These are phyloP conservation scores for Ogataea polymorpha DNA, from an alignment of 805 yeast genomes.

Conservation along the genomic window DNA sequence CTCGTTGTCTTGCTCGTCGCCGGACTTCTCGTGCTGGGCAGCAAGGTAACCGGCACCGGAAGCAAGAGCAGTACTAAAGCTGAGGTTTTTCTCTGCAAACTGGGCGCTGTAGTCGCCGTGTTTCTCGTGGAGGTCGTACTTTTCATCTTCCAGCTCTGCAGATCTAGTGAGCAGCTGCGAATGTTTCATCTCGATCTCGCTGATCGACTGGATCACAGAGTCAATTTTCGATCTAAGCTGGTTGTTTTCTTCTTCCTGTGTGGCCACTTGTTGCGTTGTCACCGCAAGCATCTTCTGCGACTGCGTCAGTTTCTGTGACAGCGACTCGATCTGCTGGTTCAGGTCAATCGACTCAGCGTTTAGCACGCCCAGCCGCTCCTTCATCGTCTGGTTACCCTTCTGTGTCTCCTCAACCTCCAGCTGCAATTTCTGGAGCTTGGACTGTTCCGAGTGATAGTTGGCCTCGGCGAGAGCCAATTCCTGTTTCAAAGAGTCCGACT, in stretches of 20 bases:
- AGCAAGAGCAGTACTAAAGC: constrained; percentile 29
- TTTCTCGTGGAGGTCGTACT: constrained; percentile 37
- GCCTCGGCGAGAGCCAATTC: constrained; percentile 79
- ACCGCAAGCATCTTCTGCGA: constrained; percentile 63
- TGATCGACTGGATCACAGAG: constrained; percentile 24
- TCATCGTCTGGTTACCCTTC: constrained; percentile 58
- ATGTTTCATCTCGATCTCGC: constrained; percentile 28
- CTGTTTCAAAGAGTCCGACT: constrained; percentile 65
- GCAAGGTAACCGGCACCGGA: constrained; percentile 24
- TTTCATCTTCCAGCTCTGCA: constrained; percentile 36
- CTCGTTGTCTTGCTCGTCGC: constrained; percentile 1
- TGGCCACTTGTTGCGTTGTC: constrained; percentile 65
- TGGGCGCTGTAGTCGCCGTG: constrained; percentile 32
- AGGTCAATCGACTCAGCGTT: constrained; percentile 65
- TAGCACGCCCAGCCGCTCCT: constrained; percentile 62
- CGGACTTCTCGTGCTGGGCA: constrained; percentile 14
- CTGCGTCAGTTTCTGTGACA: constrained; percentile 54
- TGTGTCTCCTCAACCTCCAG: constrained; percentile 63
- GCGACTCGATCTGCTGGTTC: constrained; percentile 51
- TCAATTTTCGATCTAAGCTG: constrained; percentile 31
- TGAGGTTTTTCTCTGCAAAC: constrained; percentile 31
- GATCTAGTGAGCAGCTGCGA: constrained; percentile 20
- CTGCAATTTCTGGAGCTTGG: constrained; percentile 60
- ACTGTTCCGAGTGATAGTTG: constrained; percentile 64
- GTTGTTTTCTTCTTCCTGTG: constrained; percentile 46